These are phyloP conservation scores for Moricandia arvensis DNA, from an alignment of 345 rosid genomes.

Conservation along the genomic window DNA sequence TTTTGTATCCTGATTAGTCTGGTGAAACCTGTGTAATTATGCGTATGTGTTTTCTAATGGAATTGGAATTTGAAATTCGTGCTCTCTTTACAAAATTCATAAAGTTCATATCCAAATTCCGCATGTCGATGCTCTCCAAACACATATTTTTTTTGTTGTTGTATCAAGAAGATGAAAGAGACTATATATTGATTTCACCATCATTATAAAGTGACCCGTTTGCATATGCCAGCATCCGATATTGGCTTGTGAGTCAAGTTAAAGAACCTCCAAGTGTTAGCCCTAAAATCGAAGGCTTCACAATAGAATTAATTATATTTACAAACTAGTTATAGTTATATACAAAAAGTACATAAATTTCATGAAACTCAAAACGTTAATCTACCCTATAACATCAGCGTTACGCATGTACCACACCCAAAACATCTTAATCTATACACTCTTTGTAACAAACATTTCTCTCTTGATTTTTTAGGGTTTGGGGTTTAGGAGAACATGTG, in stretches of 20 bases:
- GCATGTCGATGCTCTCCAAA: too few relatives aligned
- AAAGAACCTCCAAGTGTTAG: neutral
- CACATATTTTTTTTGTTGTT: too few relatives aligned
- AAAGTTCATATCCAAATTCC: too few relatives aligned
- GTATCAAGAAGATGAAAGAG: neutral
- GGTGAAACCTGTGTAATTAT: too few relatives aligned
- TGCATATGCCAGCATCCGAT: neutral
- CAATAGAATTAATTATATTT: neutral
- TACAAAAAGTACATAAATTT: conserved; percentile 12
- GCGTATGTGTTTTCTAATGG: too few relatives aligned
- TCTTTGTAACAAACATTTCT: conserved; percentile 7
- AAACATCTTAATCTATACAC: conserved; percentile 17
- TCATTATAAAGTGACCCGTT: neutral
- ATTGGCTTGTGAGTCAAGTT: neutral
- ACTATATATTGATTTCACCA: neutral
- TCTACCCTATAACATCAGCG: conserved; percentile 22
- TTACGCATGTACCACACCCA: neutral
- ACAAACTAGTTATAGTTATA: conserved; percentile 23
- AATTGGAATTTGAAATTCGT: too few relatives aligned
- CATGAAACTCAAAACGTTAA: conserved; percentile 14
- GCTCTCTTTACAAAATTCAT: too few relatives aligned
- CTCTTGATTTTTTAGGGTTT: conserved; percentile 1
- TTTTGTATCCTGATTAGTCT: too few relatives aligned
- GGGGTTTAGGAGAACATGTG: conserved; percentile 6
- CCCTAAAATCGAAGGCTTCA: conserved; percentile 17